These are phyloP conservation scores for Diaporthe sp. DNA, from an alignment of 2,329 filamentous ascomycete genomes.

Conservation along the genomic window DNA sequence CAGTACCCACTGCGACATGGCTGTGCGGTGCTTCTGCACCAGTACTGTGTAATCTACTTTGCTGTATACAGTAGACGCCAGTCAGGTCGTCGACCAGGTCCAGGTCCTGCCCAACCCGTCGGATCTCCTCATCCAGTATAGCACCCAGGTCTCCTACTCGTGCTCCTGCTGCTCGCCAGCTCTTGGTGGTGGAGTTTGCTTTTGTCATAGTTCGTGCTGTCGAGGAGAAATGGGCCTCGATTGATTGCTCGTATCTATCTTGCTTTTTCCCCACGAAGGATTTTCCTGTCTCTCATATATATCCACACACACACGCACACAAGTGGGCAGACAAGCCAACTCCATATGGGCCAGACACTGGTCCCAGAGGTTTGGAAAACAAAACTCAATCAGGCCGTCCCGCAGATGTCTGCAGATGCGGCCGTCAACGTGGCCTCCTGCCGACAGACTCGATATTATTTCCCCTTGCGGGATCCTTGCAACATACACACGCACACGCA, in stretches of 20 bases:
- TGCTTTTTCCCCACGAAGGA: conserved; percentile 20
- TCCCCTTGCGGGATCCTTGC: conserved; percentile 29
- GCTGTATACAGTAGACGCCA: conserved; percentile 10
- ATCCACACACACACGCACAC: background rate
- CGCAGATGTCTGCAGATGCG: conserved; percentile 29
- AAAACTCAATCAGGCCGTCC: conserved; percentile 32
- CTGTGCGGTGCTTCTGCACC: conserved; percentile 10
- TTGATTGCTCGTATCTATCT: conserved; percentile 20
- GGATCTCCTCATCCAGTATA: background rate
- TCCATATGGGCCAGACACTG: background rate
- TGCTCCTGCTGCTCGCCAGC: conserved; percentile 3
- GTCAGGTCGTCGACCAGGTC: background rate
- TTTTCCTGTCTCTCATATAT: background rate
- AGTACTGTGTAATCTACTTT: conserved; percentile 12
- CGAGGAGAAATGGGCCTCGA: background rate
- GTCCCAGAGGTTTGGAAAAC: conserved; percentile 29
- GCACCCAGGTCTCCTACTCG: background rate
- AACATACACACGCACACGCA: conserved; percentile 9
- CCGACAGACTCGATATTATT: conserved; percentile 29
- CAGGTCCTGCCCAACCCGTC: conserved; percentile 11
- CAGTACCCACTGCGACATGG: conserved; percentile 18
- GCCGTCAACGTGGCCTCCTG: conserved; percentile 29
- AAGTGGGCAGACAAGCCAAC: background rate
- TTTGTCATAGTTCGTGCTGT: conserved; percentile 24
- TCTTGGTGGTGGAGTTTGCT: conserved; percentile 24